Base-by-base conservation (phyloP, 1,284 basidiomycete species). In the Trichosporon inkin region DNA sequence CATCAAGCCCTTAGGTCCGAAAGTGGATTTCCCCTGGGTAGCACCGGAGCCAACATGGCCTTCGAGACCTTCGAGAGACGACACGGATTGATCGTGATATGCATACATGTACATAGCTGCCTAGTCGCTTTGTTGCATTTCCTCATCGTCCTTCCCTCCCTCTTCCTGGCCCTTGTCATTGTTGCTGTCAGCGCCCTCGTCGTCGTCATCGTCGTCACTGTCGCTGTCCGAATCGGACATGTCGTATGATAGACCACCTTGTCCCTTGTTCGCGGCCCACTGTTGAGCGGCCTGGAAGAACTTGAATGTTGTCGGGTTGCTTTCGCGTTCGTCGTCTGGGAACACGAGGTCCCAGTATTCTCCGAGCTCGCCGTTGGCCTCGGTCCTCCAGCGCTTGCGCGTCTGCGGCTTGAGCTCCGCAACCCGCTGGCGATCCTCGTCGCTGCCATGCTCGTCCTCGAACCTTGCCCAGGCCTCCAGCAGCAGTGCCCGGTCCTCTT, bases 401-500 rank as follows among this genome's bases (percentile, higher is more conserved):
- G 92, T 89, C 56, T 91, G 87, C 3, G 94, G 94, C 85, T 93
- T 88, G 86, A 91, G 90, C 55, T 81, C 84, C 69, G 93, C 84
- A 14, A 98, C 92, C 78, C 87, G 88, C 24, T 84, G 81, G 32
- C 89, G 82, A 58, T 88, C 85, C 13, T 84, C 84, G 13, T 83
- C 77, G 1, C 85, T 82, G 17, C 93, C 92, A 67, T 92, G 81
- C 51, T 84, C 82, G 66, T 86, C 81, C 78, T 98, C 94, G 72
- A 94, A 94, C 3, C 85, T 81, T 79, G 94, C 95, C 94, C 94
- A 98, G 1, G 90, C 87, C 73, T 94, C 89, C 19, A 97, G 84
- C 10, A 98, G 80, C 6, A 90, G 86, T 41, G 92, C 90, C 57
- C 93, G 90, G 83, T 97, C 92, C 70, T 89, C 88, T 78, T 96